Evolutionary conservation across 495 filamentous ascomycete genomes (phyloP).

Genomic region (Pyrenopolyporus hunteri): DNA sequence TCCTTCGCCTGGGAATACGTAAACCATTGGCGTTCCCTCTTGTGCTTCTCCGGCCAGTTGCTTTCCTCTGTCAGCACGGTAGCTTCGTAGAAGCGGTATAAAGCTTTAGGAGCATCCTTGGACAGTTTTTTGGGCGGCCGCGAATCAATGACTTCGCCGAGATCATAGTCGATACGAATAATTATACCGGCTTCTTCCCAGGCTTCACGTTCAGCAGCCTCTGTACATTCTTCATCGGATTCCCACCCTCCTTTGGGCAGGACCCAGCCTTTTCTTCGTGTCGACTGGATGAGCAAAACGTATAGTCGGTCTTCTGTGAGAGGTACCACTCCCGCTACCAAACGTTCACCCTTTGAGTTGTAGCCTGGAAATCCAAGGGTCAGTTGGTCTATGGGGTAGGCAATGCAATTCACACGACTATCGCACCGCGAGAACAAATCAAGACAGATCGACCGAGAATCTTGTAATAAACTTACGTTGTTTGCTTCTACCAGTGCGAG

Average conservation of each 20-base stretch:
- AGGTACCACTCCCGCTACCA: slow-evolving; percentile 94
- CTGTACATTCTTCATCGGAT: slow-evolving; percentile 75
- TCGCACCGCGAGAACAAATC: slow-evolving; percentile 33
- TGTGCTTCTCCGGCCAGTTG: slow-evolving; percentile 94
- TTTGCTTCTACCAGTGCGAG: slow-evolving; percentile 74
- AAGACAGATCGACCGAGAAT: slow-evolving; percentile 29
- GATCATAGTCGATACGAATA: slow-evolving; percentile 77
- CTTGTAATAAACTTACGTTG: slow-evolving; percentile 69
- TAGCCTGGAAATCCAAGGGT: slow-evolving; percentile 70
- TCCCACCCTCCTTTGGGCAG: slow-evolving; percentile 98
- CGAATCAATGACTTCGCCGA: slow-evolving; percentile 84
- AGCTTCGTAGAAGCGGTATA: slow-evolving; percentile 89
- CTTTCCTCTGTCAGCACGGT: slow-evolving; percentile 79
- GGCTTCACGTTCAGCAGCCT: slow-evolving; percentile 75
- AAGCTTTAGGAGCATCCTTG: slow-evolving; percentile 72
- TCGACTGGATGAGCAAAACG: slow-evolving; percentile 93
- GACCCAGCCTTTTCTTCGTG: slow-evolving; percentile 86
- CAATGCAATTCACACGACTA: slow-evolving; percentile 31
- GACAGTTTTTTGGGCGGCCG: slow-evolving; percentile 65
- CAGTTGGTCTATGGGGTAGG: slow-evolving; percentile 47
- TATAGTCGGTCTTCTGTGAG: slow-evolving; percentile 65
- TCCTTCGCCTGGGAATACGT: slow-evolving; percentile 78
- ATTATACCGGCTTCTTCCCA: slow-evolving; percentile 98
- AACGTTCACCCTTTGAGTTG: slow-evolving; percentile 86
- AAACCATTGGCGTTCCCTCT: slow-evolving; percentile 88